phyloP scores from a whole-genome alignment of 495 filamentous ascomycete species.

The Neurospora intermedia region DNA sequence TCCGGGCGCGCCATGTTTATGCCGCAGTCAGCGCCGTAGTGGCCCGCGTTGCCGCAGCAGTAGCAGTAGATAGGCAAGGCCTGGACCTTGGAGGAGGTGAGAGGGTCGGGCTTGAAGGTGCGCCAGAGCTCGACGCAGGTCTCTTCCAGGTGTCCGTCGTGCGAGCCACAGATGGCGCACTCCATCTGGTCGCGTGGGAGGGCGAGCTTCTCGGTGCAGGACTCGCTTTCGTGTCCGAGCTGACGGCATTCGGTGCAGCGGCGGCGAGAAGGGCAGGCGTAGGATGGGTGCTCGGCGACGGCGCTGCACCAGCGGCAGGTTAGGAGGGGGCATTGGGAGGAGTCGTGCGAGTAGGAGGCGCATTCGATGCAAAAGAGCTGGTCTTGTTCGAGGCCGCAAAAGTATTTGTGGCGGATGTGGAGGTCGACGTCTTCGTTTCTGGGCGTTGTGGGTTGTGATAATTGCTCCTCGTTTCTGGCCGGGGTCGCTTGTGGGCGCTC shows the following conservation, averaged over 20 bases:
- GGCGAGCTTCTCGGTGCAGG: constrained; percentile 26
- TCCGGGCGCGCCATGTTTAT: constrained; percentile 2
- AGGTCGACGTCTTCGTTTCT: constrained; percentile 14
- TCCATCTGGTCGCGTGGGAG: constrained; percentile 20
- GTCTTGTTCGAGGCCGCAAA: constrained; percentile 22
- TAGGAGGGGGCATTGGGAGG: constrained; percentile 20
- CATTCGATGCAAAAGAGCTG: constrained; percentile 29
- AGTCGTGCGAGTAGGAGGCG: constrained; percentile 23
- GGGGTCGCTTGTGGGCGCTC: neutral
- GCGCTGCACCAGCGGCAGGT: constrained; percentile 25
- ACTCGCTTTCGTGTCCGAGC: constrained; percentile 21
- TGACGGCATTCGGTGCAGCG: constrained; percentile 32
- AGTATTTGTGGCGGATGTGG: constrained; percentile 22
- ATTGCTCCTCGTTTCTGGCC: neutral
- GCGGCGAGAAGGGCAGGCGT: constrained; percentile 24
- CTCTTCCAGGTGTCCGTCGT: constrained; percentile 19
- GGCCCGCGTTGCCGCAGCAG: constrained; percentile 26
- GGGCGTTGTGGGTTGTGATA: neutral
- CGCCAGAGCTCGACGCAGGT: constrained; percentile 29
- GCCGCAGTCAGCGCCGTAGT: constrained; percentile 30
- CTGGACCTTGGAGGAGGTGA: constrained; percentile 22
- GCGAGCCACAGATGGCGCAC: constrained; percentile 27
- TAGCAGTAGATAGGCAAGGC: constrained; percentile 31
- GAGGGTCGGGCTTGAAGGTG: constrained; percentile 17
- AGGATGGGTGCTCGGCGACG: constrained; percentile 18